A percentile compares a stretch with the other conserved stretches of the same genome.
phyloP scores from a whole-genome alignment of 176 grass and related monocot species.

The Aegilops umbellulata region DNA sequence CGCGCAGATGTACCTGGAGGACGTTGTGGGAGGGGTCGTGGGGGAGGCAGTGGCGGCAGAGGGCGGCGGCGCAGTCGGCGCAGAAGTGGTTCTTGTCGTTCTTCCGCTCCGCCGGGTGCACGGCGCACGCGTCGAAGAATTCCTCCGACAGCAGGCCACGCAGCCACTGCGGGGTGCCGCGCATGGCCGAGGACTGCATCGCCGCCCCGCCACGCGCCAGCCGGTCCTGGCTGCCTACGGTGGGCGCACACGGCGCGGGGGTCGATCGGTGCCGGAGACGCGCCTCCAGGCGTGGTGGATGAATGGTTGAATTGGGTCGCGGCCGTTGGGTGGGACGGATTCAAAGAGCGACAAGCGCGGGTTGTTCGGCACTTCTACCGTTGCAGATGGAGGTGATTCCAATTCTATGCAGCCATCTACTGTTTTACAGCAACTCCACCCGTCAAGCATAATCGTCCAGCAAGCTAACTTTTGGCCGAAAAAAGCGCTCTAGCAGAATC shows the following conservation, averaged over 20 bases:
- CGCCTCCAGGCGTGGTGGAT: too few species aligned
- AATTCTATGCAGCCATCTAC: background rate
- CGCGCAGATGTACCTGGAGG: conserved; percentile 14
- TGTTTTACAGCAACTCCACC: too few species aligned
- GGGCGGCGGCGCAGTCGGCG: conserved; percentile 42
- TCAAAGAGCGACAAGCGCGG: conserved; percentile 42
- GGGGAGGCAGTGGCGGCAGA: conserved; percentile 57
- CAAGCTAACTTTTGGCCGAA: too few species aligned
- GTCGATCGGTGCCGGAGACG: background rate
- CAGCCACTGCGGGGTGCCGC: conserved; percentile 38
- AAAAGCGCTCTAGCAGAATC: too few species aligned
- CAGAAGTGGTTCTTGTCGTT: conserved; percentile 65
- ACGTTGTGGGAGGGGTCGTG: conserved; percentile 30
- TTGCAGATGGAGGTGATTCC: background rate
- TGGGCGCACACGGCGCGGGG: background rate
- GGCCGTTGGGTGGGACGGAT: background rate
- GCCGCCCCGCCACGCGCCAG: background rate
- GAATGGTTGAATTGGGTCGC: background rate
- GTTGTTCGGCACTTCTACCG: background rate
- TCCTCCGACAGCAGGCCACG: conserved; percentile 41
- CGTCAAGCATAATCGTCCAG: too few species aligned
- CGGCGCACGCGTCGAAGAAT: conserved; percentile 49
- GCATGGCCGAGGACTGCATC: conserved; percentile 12
- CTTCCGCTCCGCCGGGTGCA: conserved; percentile 43
- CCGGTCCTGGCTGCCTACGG: background rate